phyloP scores from a whole-genome alignment of 2,329 filamentous ascomycete genomes.

The Colletotrichum filicis region DNA sequence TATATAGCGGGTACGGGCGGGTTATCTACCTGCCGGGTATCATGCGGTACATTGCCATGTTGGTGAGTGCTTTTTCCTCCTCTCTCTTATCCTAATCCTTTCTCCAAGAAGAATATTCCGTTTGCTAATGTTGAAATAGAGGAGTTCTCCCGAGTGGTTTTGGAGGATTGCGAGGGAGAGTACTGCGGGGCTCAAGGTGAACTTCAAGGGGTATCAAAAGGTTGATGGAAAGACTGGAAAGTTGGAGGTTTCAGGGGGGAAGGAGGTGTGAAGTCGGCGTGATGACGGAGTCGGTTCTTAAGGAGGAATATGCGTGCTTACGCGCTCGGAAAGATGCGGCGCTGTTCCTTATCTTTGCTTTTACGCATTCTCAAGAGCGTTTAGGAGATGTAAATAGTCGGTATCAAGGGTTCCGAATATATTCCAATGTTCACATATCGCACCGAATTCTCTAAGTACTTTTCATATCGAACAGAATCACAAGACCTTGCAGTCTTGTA shows the following conservation, averaged over 20 bases:
- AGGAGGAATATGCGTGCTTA: too few relatives aligned
- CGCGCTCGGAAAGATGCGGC: neutral
- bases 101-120: neutral
- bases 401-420: too few relatives aligned
- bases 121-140: neutral
- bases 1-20: conserved; percentile 43
- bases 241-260: neutral
- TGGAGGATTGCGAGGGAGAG: neutral
- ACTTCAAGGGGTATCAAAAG: neutral
- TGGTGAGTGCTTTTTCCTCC: neutral
- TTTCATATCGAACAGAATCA: too few relatives aligned
- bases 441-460: too few relatives aligned
- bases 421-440: too few relatives aligned
- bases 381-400: neutral
- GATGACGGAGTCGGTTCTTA: too few relatives aligned
- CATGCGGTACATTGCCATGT: conserved; percentile 38
- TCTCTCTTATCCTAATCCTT: neutral
- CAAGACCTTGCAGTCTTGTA: too few relatives aligned
- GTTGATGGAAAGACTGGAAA: neutral
- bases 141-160: neutral
- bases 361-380: neutral
- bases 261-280: too few relatives aligned
- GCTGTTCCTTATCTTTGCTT: too few relatives aligned
- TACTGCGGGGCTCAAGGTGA: neutral
- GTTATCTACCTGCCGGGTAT: conserved; percentile 44